Conservation (phyloP, 2,329 filamentous ascomycete species). For the Neonectria neomacrospora region DNA sequence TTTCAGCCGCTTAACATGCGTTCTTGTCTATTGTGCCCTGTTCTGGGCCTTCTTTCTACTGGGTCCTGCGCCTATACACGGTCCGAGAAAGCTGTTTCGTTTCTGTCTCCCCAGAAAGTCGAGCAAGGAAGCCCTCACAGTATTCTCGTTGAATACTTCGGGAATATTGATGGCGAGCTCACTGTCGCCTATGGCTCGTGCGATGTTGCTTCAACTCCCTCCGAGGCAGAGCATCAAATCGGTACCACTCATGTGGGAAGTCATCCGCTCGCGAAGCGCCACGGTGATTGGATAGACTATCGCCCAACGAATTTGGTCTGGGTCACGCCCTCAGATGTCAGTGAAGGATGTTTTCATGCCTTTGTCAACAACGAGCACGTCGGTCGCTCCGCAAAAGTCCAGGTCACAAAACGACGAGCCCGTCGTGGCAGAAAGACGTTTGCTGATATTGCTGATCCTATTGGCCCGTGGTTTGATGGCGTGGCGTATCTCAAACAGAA, state of each 20-base stretch:
- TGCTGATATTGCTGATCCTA: conserved; percentile 8
- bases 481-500: conserved; percentile 42
- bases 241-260: conserved; percentile 38
- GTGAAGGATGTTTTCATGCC: conserved; percentile 35
- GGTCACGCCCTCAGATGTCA: conserved; percentile 23
- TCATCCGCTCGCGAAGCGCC: conserved; percentile 38
- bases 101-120: background rate
- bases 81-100: background rate
- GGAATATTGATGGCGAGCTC: conserved; percentile 34
- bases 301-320: conserved; percentile 40
- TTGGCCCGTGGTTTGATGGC: conserved; percentile 40
- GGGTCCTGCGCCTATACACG: background rate
- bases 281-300: conserved; percentile 27
- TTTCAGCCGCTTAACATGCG: background rate
- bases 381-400: conserved; percentile 34
- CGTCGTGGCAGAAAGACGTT: conserved; percentile 25
- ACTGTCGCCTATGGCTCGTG: conserved; percentile 35
- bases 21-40: background rate
- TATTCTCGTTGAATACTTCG: conserved; percentile 36
- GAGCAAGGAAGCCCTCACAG: conserved; percentile 32
- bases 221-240: conserved; percentile 30
- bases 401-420: conserved; percentile 23
- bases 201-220: background rate
- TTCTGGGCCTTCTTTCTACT: background rate
- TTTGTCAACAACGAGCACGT: conserved; percentile 34